Conservation (phyloP, 1,284 basidiomycete genomes). For the Leccinum olivaceoglutinosum region DNA sequence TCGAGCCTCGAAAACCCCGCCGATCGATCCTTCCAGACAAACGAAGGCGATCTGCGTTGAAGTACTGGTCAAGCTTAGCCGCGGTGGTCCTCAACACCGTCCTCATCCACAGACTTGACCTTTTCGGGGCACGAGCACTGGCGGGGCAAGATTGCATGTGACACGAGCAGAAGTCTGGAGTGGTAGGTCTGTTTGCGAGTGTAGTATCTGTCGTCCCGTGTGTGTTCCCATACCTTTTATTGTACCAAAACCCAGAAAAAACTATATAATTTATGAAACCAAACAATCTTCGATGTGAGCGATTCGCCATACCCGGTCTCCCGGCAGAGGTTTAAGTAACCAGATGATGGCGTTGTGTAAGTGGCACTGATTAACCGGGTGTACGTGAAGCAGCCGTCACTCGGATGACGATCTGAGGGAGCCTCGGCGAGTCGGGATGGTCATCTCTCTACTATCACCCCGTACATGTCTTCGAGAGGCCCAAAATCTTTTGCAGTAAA, state of each 20-base stretch:
- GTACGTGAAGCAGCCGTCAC: too few species aligned
- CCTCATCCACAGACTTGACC: not conserved
- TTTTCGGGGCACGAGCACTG: not conserved
- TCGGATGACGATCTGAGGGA: too few species aligned
- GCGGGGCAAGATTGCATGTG: constrained; percentile 6
- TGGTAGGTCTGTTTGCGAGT: constrained; percentile 10
- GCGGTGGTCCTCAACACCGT: constrained; percentile 1
- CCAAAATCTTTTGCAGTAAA: too few species aligned
- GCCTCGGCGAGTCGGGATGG: too few species aligned
- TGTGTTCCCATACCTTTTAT: constrained; percentile 8
- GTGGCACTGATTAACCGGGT: too few species aligned
- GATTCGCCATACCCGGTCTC: too few species aligned
- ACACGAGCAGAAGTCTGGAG: constrained; percentile 10
- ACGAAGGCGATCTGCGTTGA: not conserved
- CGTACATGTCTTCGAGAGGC: too few species aligned
- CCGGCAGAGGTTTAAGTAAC: too few species aligned
- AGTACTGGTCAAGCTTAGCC: not conserved
- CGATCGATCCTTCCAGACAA: not conserved
- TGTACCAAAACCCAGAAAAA: constrained; percentile 17
- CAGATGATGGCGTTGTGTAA: too few species aligned
- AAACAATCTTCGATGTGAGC: too few species aligned
- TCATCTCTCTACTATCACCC: too few species aligned
- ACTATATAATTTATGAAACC: constrained; percentile 8
- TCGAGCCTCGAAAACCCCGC: not conserved
- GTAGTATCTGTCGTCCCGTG: constrained; percentile 4